phyloP scores from a whole-genome alignment of 2,329 filamentous ascomycete species.

The Alternaria conjuncta region DNA sequence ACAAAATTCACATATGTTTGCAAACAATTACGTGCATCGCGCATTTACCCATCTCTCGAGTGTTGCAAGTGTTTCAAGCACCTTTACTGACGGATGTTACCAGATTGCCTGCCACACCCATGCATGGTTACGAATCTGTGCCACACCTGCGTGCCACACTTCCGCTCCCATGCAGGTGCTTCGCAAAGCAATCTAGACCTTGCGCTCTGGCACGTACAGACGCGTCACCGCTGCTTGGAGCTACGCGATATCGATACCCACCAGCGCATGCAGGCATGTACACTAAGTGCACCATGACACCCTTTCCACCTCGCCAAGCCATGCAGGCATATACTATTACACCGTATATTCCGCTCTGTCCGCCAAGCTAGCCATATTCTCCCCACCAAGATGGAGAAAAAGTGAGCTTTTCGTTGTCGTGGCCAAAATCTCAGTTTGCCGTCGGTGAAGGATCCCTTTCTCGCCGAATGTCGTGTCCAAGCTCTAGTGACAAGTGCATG shows the following conservation, averaged over 20 bases:
- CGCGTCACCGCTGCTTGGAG: constrained; percentile 1
- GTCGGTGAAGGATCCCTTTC: neutral
- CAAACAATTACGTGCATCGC: neutral
- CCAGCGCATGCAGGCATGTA: constrained; percentile 4
- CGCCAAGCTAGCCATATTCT: neutral
- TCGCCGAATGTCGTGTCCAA: neutral
- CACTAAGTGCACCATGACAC: constrained; percentile 2
- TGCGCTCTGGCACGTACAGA: neutral
- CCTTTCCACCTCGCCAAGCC: constrained; percentile 15
- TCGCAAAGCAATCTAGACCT: neutral
- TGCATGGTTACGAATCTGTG: neutral
- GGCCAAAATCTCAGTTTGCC: neutral
- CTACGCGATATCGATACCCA: neutral
- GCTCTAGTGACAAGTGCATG: neutral
- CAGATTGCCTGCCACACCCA: neutral
- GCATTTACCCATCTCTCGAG: neutral
- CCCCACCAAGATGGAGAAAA: neutral
- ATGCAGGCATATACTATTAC: constrained; percentile 1
- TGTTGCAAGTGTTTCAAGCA: neutral
- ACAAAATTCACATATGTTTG: constrained; percentile 1
- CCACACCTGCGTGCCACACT: constrained; percentile 4
- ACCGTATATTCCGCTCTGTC: constrained; percentile 20
- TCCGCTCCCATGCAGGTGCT: neutral
- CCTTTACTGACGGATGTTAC: neutral
- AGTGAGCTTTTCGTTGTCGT: neutral